Conservation (phyloP, 352 stramenopile species). For the Phytophthora citrophthora region DNA sequence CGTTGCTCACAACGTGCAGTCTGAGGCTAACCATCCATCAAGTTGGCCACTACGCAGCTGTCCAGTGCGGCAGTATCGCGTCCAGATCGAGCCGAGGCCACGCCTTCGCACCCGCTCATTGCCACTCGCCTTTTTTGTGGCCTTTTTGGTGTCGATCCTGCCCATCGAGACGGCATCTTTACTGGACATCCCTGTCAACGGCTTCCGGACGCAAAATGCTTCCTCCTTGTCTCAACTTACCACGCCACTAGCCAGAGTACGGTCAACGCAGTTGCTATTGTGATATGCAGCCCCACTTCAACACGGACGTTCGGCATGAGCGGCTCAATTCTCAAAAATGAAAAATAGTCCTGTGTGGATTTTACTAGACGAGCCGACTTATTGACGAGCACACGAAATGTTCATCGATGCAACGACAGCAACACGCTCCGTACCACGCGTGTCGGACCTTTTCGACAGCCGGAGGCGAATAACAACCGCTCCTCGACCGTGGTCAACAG, state of each 20-base stretch:
- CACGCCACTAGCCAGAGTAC: not conserved
- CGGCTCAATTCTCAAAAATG: not conserved
- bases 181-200: conserved; percentile 10
- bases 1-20: conserved; percentile 7
- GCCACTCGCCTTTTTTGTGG: conserved; percentile 10
- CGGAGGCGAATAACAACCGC: conserved; percentile 4
- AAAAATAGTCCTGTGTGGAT: not conserved
- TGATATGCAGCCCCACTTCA: conserved; percentile 4
- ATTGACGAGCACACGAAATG: conserved; percentile 9
- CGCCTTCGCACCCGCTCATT: conserved; percentile 1
- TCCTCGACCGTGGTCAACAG: not conserved
- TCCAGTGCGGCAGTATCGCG: conserved; percentile 8
- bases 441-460: conserved; percentile 26
- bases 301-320: not conserved
- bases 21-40: not conserved
- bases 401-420: conserved; percentile 5
- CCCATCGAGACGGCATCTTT: conserved; percentile 12
- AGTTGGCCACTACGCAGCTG: conserved; percentile 4
- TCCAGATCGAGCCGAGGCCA: conserved; percentile 12
- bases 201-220: conserved; percentile 7
- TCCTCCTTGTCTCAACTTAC: conserved; percentile 9
- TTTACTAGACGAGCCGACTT: conserved; percentile 1
- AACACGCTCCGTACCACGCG: conserved; percentile 9
- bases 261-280: conserved; percentile 5
- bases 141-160: conserved; percentile 5